These are phyloP conservation scores for Pulveroboletus sp. DNA, from an alignment of 768 basidiomycete species.

Conservation along the genomic window DNA sequence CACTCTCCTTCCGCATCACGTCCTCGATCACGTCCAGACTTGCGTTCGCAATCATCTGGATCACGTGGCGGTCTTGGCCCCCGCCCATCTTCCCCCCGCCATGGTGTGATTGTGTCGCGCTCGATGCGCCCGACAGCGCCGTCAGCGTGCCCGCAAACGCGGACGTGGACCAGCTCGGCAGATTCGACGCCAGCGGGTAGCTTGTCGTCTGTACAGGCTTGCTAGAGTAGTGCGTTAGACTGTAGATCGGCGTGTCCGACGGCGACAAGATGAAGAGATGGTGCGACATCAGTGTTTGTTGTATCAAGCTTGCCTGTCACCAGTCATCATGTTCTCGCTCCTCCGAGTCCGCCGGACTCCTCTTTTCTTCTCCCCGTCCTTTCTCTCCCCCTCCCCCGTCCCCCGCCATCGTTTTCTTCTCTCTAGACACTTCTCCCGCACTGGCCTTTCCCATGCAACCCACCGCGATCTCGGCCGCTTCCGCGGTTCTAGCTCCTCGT, in stretches of 20 bases:
- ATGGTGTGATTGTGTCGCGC: conserved; percentile 58
- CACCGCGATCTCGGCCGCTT: conserved; percentile 16
- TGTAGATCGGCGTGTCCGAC: conserved; percentile 83
- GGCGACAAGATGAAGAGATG: conserved; percentile 84
- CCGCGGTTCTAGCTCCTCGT: conserved; percentile 17
- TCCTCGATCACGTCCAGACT: conserved; percentile 95
- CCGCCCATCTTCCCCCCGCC: conserved; percentile 67
- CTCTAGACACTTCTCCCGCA: conserved; percentile 12
- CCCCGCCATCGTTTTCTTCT: neutral
- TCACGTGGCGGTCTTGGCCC: conserved; percentile 87
- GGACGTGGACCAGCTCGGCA: conserved; percentile 88
- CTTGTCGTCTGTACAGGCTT: conserved; percentile 58
- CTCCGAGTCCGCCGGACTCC: conserved; percentile 15
- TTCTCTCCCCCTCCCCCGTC: neutral
- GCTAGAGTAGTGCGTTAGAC: conserved; percentile 75
- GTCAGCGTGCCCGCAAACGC: conserved; percentile 88
- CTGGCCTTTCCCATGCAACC: conserved; percentile 18
- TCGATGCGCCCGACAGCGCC: conserved; percentile 80
- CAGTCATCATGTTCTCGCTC: neutral
- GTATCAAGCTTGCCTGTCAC: neutral
- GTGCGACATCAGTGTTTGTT: conserved; percentile 61
- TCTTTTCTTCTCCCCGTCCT: neutral
- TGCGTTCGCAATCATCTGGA: conserved; percentile 98
- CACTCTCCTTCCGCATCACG: conserved; percentile 74
- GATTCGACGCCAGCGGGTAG: conserved; percentile 73